phyloP scores from a whole-genome alignment of 23 red algal genomes.

The Cyanidioschyzon merolae region DNA sequence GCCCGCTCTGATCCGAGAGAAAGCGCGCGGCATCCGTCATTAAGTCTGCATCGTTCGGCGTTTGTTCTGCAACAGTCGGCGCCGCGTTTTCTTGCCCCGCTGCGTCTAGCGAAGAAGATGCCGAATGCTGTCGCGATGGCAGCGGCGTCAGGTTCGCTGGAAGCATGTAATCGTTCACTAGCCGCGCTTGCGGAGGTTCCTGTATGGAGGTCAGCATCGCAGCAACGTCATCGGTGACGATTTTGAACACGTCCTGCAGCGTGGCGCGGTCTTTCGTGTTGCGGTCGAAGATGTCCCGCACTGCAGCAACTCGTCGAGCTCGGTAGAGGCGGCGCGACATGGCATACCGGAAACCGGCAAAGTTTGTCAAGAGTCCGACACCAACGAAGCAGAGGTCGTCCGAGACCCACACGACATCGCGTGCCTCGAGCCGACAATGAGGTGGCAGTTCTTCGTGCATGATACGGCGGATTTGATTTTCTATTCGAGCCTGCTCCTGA shows the following conservation, averaged over 20 bases:
- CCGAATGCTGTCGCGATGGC: background rate
- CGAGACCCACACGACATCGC: conserved; percentile 30
- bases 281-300: conserved; percentile 79
- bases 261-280: conserved; percentile 12
- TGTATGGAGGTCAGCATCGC: conserved; percentile 35
- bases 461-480: background rate
- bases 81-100: too few species aligned
- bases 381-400: conserved; percentile 38
- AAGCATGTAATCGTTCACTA: conserved; percentile 67
- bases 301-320: conserved; percentile 32
- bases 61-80: background rate
- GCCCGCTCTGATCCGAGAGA: background rate
- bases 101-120: too few species aligned
- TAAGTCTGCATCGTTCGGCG: background rate
- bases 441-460: conserved; percentile 16
- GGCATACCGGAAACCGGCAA: conserved; percentile 38
- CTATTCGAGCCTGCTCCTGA: background rate
- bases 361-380: conserved; percentile 46
- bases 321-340: conserved; percentile 30
- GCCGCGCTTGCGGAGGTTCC: conserved; percentile 23
- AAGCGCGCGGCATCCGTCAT: background rate
- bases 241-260: conserved; percentile 32
- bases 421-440: conserved; percentile 17
- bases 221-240: conserved; percentile 61
- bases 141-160: background rate